Base-by-base conservation (phyloP, 192 early-diverging fungal species). In the Coemansia sp. region DNA sequence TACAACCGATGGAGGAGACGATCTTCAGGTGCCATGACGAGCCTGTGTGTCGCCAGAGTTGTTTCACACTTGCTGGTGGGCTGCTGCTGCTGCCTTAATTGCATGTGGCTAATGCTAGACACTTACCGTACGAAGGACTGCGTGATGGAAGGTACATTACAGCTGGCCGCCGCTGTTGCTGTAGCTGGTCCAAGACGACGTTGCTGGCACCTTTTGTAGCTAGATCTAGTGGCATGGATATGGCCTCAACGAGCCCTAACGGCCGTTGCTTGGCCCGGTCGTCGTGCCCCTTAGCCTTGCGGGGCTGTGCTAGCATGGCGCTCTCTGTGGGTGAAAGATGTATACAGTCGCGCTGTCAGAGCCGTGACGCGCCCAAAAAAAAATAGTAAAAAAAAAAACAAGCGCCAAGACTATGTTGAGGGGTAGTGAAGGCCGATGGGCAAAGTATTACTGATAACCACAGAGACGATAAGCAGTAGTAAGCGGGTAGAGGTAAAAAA, bases 71-170 rank as follows among this genome's bases (percentile, higher is more conserved):
- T 18, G 32, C 53, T 2, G 0, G 27, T 27, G 27, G 27, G 27
- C 27, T 27, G 27, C 27, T 27, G 27, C 27, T 27, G 27, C 1
- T 27, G 53, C 53, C 2, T 15, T 32, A 32, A 27, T 27, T 40
- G 35, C n/a, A 34, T 37, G n/a, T 34, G 13, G 15, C 29, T 59
- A 27, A 18, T 50, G 35, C 24, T 20, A 22, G 39, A 39, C 27
- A 62, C 68, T 81, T 81, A 81, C 79, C 63, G 59, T 67, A 58
- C 6, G 55, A 8, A 0, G 60, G 22, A 15, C 16, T 43, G 43
- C 64, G 73, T 2, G 65, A 30, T 8, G 70, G 61, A n/a, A 61
- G 44, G 56, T 72, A 63, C 43, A 73, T 69, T 6, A 61, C 70
- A 2, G 78, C 73, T 22, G 60, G 68, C 22, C 75, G 65, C 35